Evolutionary conservation across 208 protist genomes (phyloP).

Genomic region (Trypanosoma grayi): DNA sequence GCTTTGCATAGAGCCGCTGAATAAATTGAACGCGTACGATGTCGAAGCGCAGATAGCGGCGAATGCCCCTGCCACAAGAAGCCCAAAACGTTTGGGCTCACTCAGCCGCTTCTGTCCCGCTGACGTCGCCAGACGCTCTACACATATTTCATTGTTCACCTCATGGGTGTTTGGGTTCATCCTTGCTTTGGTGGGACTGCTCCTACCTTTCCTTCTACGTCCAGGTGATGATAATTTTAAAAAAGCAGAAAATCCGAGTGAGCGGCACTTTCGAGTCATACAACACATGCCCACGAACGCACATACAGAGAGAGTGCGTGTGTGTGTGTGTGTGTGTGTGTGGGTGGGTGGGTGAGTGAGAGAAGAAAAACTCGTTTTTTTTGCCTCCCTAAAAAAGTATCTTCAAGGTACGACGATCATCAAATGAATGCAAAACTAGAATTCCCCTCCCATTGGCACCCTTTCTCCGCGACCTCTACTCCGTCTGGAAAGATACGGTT

Average conservation of each 20-base stretch:
- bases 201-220: not conserved
- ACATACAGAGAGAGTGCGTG: too few relatives aligned
- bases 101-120: slow-evolving; percentile 20
- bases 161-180: not conserved
- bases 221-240: too few relatives aligned
- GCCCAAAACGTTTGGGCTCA: slow-evolving; percentile 50
- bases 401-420: not conserved
- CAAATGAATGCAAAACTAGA: not conserved
- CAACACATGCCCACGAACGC: not conserved
- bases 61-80: slow-evolving; percentile 53
- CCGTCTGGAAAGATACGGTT: not conserved
- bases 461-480: not conserved
- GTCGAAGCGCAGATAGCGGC: slow-evolving; percentile 63
- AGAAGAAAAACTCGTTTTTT: too few relatives aligned
- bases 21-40: slow-evolving; percentile 72
- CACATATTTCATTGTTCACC: not conserved
- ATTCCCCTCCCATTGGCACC: not conserved
- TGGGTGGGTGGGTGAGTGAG: too few relatives aligned
- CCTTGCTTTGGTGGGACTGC: not conserved
- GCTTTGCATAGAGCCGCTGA: slow-evolving; percentile 50
- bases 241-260: too few relatives aligned
- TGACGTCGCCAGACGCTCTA: not conserved
- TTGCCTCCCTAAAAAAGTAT: not conserved
- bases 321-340: too few relatives aligned
- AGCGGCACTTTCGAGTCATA: too few relatives aligned